Conservation (phyloP, 1,139 yeast genomes). For the Yamadazyma pseudoaaseri region DNA sequence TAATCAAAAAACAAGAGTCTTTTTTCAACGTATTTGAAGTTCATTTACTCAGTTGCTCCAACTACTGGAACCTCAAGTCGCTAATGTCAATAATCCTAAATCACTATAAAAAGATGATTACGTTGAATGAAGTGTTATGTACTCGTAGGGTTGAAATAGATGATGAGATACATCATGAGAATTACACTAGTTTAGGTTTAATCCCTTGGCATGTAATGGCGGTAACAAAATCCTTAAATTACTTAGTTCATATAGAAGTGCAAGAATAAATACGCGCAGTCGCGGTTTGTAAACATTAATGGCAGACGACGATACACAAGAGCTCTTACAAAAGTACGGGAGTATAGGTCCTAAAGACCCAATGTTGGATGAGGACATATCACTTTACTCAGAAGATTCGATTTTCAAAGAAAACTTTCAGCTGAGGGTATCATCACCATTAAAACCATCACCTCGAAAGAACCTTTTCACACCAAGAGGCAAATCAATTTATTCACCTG, state of each 20-base stretch:
- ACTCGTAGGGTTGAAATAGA: constrained; percentile 25
- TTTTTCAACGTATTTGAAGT: constrained; percentile 51
- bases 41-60: constrained; percentile 67
- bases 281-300: constrained; percentile 5
- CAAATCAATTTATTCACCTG: constrained; percentile 4
- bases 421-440: constrained; percentile 6
- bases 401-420: constrained; percentile 14
- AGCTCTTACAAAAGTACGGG: constrained; percentile 11
- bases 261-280: constrained; percentile 23
- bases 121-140: constrained; percentile 45
- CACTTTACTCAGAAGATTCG: constrained; percentile 17
- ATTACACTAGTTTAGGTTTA: constrained; percentile 18
- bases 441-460: constrained; percentile 7
- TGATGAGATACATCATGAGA: constrained; percentile 22
- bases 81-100: constrained; percentile 59
- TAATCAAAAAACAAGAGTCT: constrained; percentile 39
- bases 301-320: constrained; percentile 14
- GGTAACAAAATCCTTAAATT: constrained; percentile 62
- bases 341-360: background rate
- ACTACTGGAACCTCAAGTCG: constrained; percentile 53
- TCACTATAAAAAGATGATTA: constrained; percentile 68
- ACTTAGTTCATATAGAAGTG: constrained; percentile 42
- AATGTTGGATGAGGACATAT: constrained; percentile 11
- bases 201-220: constrained; percentile 88
- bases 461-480: constrained; percentile 9